Conservation (phyloP, 2,329 filamentous ascomycete genomes). For the Juglanconis sp. region DNA sequence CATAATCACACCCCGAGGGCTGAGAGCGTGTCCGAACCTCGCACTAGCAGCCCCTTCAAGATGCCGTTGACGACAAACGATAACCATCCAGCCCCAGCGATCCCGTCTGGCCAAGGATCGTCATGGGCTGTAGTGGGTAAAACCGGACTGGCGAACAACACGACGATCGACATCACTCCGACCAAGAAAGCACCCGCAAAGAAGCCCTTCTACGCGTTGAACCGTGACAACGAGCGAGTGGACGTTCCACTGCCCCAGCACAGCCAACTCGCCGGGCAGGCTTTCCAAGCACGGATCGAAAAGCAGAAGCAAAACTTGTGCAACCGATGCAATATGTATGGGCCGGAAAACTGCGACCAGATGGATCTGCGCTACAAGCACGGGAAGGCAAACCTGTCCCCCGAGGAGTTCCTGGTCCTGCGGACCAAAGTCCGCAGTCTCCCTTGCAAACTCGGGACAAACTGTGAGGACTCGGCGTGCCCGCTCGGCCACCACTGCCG, state of each 20-base stretch:
- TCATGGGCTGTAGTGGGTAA: constrained; percentile 24
- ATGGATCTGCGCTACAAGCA: constrained; percentile 20
- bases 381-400: constrained; percentile 12
- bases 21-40: too few relatives aligned
- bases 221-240: constrained; percentile 29
- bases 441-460: constrained; percentile 15
- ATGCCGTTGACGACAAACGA: too few relatives aligned
- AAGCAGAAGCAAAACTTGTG: constrained; percentile 24
- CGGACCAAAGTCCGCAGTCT: constrained; percentile 21
- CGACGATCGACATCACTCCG: constrained; percentile 27
- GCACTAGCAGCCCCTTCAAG: too few relatives aligned
- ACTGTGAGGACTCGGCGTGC: constrained; percentile 21
- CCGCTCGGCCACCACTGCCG: constrained; percentile 23
- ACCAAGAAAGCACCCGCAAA: constrained; percentile 20
- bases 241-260: constrained; percentile 27
- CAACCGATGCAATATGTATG: constrained; percentile 22
- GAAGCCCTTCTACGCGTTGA: constrained; percentile 26
- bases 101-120: neutral
- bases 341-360: neutral
- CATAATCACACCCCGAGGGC: too few relatives aligned
- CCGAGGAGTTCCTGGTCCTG: constrained; percentile 19
- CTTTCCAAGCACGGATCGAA: constrained; percentile 20
- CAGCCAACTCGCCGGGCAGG: constrained; percentile 20
- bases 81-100: neutral
- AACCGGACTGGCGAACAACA: constrained; percentile 1